Evolutionary conservation across 2,329 filamentous ascomycete species (phyloP), one percentile per base, ranked within the genome.

Genomic region (Coleophoma eucalyptorum): DNA sequence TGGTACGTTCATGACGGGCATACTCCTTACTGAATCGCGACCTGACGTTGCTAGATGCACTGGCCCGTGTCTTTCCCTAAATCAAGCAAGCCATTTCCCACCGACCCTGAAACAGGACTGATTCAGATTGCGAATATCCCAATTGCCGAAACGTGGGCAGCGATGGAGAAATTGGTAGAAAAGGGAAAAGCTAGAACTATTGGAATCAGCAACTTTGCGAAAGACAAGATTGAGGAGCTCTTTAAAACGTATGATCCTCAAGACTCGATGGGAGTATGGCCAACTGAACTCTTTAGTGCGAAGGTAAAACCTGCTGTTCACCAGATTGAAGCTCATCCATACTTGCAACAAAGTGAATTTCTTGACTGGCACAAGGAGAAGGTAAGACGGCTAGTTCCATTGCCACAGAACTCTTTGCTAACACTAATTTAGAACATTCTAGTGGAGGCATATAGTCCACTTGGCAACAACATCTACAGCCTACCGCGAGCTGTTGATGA

Each of bases 261-360:
- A 15, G 34, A 19, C 11, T 33, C 35, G 43, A 37, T 52, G 19
- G 16, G 2, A 12, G 5, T 35, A 66, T 69, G 67, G 84, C 60
- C 73, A 84, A 62, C 71, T 59, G 78, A 79, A 7, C 75, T 81
- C 65, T 72, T 76, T 38, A 80, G 72, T 51, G 73, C 73, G 50
- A 67, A 70, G 55, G 69, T 77, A 63, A 69, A 68, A 59, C 75
- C 74, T 0, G 59, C 68, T 20, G 69, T 76, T 48, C 75, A 76
- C 66, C 74, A 78, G 62, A 67, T 77, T 50, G 87, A 91, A 72
- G 82, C 79, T 62, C 86, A 91, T 68, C 86, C 87, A 0, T 87
- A 88, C 64, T 72, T 86, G 16, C 19, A 13, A 52, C 77, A 75
- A 47, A 73, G 76, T 21, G 80, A 79, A 59, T 76, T 87, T 34